phyloP scores from a whole-genome alignment of 441 rosid species.

The Croton setiger region DNA sequence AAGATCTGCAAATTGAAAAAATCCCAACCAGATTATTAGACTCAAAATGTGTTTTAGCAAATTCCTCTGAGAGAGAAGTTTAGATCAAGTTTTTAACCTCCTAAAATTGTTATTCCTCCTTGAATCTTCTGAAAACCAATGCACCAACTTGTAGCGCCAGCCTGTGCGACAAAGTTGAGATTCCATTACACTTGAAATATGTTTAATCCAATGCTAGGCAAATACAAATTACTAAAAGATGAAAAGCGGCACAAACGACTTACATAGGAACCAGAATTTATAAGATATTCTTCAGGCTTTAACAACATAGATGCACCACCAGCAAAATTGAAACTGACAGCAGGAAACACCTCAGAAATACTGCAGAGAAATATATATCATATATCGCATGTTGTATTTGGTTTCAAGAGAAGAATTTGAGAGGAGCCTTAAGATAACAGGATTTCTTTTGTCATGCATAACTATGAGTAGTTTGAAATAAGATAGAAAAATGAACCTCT shows the following conservation, averaged over 20 bases:
- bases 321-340: conserved; percentile 77
- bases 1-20: conserved; percentile 57
- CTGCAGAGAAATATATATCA: conserved; percentile 36
- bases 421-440: not conserved
- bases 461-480: conserved; percentile 1
- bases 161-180: conserved; percentile 36
- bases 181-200: conserved; percentile 12
- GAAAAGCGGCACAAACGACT: conserved; percentile 28
- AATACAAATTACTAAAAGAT: conserved; percentile 7
- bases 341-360: conserved; percentile 60
- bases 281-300: conserved; percentile 75
- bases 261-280: conserved; percentile 62
- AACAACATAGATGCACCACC: conserved; percentile 77
- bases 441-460: conserved; percentile 7
- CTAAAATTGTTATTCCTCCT: conserved; percentile 64
- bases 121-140: conserved; percentile 70
- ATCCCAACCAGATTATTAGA: conserved; percentile 1
- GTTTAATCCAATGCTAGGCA: not conserved
- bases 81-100: conserved; percentile 50
- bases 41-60: not conserved
- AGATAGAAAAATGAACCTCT: conserved; percentile 45
- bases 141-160: conserved; percentile 84
- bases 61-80: not conserved
- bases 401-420: not conserved
- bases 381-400: conserved; percentile 15